A percentile compares a stretch with the other conserved stretches of the same genome.
These are phyloP conservation scores for Limnanthes douglasii DNA, from an alignment of 345 rosid species.

Conservation along the genomic window DNA sequence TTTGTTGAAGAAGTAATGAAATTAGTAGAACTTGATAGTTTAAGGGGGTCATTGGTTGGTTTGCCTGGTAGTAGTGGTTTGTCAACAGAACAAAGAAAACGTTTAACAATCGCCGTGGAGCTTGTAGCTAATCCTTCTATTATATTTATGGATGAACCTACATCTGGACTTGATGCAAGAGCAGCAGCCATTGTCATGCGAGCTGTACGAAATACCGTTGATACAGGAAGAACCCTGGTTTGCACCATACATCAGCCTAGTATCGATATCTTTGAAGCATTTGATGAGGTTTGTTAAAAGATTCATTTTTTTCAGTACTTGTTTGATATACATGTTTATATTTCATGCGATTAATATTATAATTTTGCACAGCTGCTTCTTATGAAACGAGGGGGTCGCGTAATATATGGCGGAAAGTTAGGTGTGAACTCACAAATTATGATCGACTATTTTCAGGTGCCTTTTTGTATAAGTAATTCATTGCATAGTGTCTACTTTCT, in stretches of 20 bases:
- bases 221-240: conserved; percentile 90
- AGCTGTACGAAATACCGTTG: conserved; percentile 88
- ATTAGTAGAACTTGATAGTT: conserved; percentile 65
- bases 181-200: conserved; percentile 98
- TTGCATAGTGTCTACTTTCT: neutral
- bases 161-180: conserved; percentile 93
- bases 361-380: conserved; percentile 52
- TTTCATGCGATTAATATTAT: conserved; percentile 1
- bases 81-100: conserved; percentile 90
- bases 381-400: conserved; percentile 92
- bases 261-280: conserved; percentile 87
- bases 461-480: neutral
- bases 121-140: conserved; percentile 93
- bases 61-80: conserved; percentile 75
- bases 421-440: conserved; percentile 50
- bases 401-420: conserved; percentile 79
- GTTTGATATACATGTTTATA: neutral
- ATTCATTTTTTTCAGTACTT: conserved; percentile 2
- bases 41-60: conserved; percentile 73
- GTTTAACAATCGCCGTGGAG: conserved; percentile 90
- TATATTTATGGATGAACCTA: conserved; percentile 94
- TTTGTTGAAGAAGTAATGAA: conserved; percentile 92
- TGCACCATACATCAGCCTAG: conserved; percentile 95
- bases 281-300: conserved; percentile 58
- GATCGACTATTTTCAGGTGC: conserved; percentile 81